Evolutionary conservation across 805 yeast genomes (phyloP).

Genomic region (Candida berthetii): DNA sequence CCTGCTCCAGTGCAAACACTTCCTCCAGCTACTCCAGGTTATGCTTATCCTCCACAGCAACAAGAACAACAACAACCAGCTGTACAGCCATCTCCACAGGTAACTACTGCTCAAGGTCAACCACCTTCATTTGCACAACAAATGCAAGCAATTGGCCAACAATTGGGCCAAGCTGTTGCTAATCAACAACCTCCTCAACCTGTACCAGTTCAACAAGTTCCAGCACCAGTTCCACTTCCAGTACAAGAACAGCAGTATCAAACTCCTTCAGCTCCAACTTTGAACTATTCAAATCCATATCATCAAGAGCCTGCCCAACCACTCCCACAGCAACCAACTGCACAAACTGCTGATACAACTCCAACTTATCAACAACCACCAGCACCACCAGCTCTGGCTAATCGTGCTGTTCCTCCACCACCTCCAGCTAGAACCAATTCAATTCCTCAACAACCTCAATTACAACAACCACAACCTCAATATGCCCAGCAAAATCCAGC

Average conservation of each 20-base stretch:
- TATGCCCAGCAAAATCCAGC: not conserved
- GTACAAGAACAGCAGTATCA: not conserved
- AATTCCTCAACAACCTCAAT: not conserved
- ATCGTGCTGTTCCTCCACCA: slow-evolving; percentile 14
- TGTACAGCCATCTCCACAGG: not conserved
- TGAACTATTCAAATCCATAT: slow-evolving; percentile 1
- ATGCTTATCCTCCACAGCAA: not conserved
- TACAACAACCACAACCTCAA: not conserved
- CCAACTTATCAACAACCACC: not conserved
- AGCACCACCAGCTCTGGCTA: not conserved
- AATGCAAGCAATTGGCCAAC: not conserved
- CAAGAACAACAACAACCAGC: slow-evolving; percentile 4
- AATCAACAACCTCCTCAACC: slow-evolving; percentile 4
- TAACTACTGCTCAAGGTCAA: not conserved
- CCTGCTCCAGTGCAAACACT: not conserved
- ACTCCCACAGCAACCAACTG: slow-evolving; percentile 3
- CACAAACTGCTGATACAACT: not conserved
- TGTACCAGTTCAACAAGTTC: slow-evolving; percentile 1
- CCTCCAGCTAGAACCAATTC: slow-evolving; percentile 9
- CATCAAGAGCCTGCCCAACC: slow-evolving; percentile 1
- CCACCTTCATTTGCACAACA: slow-evolving; percentile 2
- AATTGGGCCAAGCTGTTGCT: not conserved
- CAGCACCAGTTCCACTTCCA: slow-evolving; percentile 3
- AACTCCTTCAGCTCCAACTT: not conserved
- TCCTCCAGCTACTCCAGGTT: not conserved